Evolutionary conservation across 2,329 filamentous ascomycete genomes (phyloP), one percentile per base, ranked within the genome.

Genomic region (Ophiostoma ips): DNA sequence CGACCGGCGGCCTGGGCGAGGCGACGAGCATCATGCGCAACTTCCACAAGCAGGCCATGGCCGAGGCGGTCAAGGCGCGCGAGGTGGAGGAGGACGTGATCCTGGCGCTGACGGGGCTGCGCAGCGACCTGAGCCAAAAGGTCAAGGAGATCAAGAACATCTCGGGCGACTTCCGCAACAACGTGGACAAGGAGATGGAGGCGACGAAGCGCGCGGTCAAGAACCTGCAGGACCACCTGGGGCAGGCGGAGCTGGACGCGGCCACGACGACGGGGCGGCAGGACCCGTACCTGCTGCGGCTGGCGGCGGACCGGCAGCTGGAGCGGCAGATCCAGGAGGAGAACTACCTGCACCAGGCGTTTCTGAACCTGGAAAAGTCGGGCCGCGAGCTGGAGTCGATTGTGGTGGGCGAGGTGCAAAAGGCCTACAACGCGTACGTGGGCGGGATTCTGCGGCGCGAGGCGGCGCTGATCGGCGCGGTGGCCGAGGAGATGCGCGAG

Each of bases 121-220:
- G 92, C 52, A 89, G 81, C 60, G 92, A 98, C 64, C 71, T 98
- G 16, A 84, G 84, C 54, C 87, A 94, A 64, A 98, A 98, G 70
- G 94, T 94, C 65, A 98, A 96, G 66, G 92, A 98, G 67, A 98
- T 98, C 69, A 95, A 94, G 68, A 83, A 81, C 57, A 71, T 98
- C 15, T 85, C 87, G 6, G 85, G 88, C 15, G 92, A 98, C 64
- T 98, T 98, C 68, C 95, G 95, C 68, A 98, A 95, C 63, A 85
- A 83, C 0, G 88, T 98, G 10, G 87, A 95, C 24, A 95, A 90
- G 68, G 92, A 96, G 66, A 90, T 94, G 71, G 89, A 95, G 18
- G 71, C 65, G 16, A 95, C 92, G 0, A 76, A 82, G 54, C 87
- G 80, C 62, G 83, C 83, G 15, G 86, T 96, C 24, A 81, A 81